phyloP scores from a whole-genome alignment of 768 basidiomycete genomes.

The Hygrophorus russula region DNA sequence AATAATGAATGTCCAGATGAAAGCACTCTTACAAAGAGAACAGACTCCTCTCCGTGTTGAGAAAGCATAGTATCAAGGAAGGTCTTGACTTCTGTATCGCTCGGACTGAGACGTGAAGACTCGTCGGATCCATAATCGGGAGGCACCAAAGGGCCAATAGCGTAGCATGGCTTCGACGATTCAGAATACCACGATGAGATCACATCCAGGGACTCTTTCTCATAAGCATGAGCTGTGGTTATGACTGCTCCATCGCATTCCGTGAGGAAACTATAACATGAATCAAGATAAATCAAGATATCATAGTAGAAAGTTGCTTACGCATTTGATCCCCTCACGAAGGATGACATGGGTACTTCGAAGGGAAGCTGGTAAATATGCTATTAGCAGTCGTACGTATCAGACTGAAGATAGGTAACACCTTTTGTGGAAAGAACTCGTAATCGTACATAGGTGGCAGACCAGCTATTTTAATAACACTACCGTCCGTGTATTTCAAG shows the following conservation, averaged over 20 bases:
- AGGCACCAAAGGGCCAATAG: slow-evolving; percentile 13
- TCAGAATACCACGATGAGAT: slow-evolving; percentile 8
- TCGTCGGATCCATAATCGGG: not conserved
- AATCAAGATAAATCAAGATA: too few species aligned
- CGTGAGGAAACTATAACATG: too few species aligned
- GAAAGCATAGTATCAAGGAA: slow-evolving; percentile 8
- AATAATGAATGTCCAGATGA: not conserved
- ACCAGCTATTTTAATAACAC: slow-evolving; percentile 11
- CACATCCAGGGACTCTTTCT: slow-evolving; percentile 9
- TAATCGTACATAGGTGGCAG: slow-evolving; percentile 15
- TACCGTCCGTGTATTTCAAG: slow-evolving; percentile 10
- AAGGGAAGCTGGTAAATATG: not conserved
- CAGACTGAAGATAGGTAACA: not conserved
- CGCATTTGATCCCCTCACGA: slow-evolving; percentile 7
- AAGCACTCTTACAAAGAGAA: slow-evolving; percentile 12
- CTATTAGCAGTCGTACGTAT: too few species aligned
- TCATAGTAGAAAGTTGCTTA: slow-evolving; percentile 1
- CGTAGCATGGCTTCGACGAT: slow-evolving; percentile 8
- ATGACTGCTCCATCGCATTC: not conserved
- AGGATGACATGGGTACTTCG: not conserved
- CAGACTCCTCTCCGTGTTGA: slow-evolving; percentile 10
- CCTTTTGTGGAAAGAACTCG: slow-evolving; percentile 12
- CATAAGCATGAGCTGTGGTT: slow-evolving; percentile 9
- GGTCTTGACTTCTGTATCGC: slow-evolving; percentile 2
- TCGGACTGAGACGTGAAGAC: not conserved